Evolutionary conservation across 371 early-diverging fungal genomes (phyloP).

Genomic region (Mucor racemosus): DNA sequence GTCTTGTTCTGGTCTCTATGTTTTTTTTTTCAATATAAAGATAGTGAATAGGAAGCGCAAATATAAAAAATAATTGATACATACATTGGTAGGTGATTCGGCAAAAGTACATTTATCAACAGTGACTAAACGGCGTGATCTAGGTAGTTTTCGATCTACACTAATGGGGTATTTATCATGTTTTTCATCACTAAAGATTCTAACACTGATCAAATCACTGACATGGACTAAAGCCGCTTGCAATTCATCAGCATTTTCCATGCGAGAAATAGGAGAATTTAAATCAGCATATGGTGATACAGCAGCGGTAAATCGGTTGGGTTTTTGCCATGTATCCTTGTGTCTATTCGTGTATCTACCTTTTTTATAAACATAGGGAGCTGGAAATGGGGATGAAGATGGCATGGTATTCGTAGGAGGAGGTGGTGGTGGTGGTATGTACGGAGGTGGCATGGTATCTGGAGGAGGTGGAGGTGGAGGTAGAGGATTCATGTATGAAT

Average conservation of each 20-base stretch:
- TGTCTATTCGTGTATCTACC: background rate
- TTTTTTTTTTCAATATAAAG: too few relatives aligned
- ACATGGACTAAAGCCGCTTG: background rate
- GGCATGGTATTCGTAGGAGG: conserved; percentile 10
- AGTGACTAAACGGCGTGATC: conserved; percentile 30
- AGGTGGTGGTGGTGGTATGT: conserved; percentile 23
- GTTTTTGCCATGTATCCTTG: background rate
- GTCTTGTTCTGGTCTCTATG: background rate
- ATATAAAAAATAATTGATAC: background rate
- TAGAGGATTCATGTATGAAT: background rate
- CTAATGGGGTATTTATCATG: background rate
- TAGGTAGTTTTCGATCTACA: conserved; percentile 12
- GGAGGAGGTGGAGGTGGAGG: background rate
- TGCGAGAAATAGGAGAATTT: background rate
- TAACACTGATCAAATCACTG: background rate
- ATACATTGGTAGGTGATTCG: background rate
- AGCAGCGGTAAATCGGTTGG: background rate
- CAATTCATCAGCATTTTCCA: background rate
- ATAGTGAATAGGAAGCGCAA: too few relatives aligned
- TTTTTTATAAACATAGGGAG: conserved; percentile 8
- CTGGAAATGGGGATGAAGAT: background rate
- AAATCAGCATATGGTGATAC: background rate
- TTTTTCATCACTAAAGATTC: conserved; percentile 18
- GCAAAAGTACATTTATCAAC: conserved; percentile 16
- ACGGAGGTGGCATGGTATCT: background rate